These are phyloP conservation scores for Phytophthora pistaciae DNA, from an alignment of 352 stramenopile species.

Conservation along the genomic window DNA sequence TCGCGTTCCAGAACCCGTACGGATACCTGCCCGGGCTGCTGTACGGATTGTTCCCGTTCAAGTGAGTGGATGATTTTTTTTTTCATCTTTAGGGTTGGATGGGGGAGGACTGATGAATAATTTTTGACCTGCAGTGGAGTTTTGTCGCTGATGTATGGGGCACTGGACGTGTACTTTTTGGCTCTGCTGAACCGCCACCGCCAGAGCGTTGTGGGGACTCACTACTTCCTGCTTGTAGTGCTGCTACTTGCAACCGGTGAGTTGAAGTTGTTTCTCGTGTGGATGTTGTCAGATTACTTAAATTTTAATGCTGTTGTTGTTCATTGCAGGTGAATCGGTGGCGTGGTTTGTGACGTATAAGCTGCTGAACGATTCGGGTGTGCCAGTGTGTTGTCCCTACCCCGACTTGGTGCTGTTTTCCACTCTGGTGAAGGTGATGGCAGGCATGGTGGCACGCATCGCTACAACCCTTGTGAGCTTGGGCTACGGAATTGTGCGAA, in stretches of 20 bases:
- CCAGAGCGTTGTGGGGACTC: conserved; percentile 75
- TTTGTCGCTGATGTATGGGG: conserved; percentile 76
- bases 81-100: neutral
- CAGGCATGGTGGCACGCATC: conserved; percentile 80
- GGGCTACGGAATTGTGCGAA: conserved; percentile 84
- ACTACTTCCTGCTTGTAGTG: conserved; percentile 86
- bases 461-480: conserved; percentile 81
- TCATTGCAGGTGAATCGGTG: conserved; percentile 60
- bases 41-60: conserved; percentile 88
- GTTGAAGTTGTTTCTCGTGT: neutral
- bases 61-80: conserved; percentile 51
- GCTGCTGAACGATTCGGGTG: conserved; percentile 72
- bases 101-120: conserved; percentile 1
- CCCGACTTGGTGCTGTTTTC: conserved; percentile 73
- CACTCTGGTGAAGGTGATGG: conserved; percentile 75
- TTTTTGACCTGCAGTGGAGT: conserved; percentile 52
- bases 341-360: conserved; percentile 87
- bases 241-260: conserved; percentile 80
- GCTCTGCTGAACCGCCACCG: conserved; percentile 76
- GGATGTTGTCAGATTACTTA: neutral
- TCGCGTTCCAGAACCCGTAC: conserved; percentile 85
- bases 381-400: conserved; percentile 84
- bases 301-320: neutral
- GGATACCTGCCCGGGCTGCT: conserved; percentile 84
- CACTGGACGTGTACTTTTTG: conserved; percentile 77